phyloP scores from a whole-genome alignment of 441 rosid species.

The Jatropha podagrica region DNA sequence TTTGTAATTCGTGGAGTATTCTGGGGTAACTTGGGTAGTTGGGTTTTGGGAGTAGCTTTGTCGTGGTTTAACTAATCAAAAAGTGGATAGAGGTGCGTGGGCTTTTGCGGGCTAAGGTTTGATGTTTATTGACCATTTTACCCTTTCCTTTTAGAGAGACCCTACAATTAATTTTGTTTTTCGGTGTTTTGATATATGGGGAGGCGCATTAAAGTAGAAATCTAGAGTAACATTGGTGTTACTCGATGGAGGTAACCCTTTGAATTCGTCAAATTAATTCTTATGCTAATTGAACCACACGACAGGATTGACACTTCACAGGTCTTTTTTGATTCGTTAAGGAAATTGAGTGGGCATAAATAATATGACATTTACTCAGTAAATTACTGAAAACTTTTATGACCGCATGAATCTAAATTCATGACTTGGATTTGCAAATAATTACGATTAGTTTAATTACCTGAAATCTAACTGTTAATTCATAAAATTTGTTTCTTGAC shows the following conservation, averaged over 20 bases:
- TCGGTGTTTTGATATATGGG: too few relatives aligned
- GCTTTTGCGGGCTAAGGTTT: not conserved
- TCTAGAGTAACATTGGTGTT: too few relatives aligned
- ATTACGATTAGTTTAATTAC: not conserved
- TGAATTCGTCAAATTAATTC: too few relatives aligned
- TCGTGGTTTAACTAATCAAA: slow-evolving; percentile 16
- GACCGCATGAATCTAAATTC: not conserved
- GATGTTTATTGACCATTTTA: not conserved
- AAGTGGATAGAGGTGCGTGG: not conserved
- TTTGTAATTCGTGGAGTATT: not conserved
- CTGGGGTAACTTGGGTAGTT: slow-evolving; percentile 20
- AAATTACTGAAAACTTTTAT: too few relatives aligned
- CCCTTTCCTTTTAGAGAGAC: not conserved
- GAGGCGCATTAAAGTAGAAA: too few relatives aligned
- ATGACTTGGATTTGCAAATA: not conserved
- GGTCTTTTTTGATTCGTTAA: not conserved
- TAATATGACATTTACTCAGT: too few relatives aligned
- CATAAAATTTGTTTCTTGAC: not conserved
- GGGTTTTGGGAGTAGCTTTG: not conserved
- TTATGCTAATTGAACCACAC: too few relatives aligned
- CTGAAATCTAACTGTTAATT: not conserved
- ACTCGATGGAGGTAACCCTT: too few relatives aligned
- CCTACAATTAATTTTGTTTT: too few relatives aligned
- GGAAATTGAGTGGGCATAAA: too few relatives aligned
- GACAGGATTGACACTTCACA: too few relatives aligned